Percentiles rank a stretch among this genome's conserved stretches.
phyloP scores from a whole-genome alignment of 1,139 yeast species.

The Geotrichum australiense region DNA sequence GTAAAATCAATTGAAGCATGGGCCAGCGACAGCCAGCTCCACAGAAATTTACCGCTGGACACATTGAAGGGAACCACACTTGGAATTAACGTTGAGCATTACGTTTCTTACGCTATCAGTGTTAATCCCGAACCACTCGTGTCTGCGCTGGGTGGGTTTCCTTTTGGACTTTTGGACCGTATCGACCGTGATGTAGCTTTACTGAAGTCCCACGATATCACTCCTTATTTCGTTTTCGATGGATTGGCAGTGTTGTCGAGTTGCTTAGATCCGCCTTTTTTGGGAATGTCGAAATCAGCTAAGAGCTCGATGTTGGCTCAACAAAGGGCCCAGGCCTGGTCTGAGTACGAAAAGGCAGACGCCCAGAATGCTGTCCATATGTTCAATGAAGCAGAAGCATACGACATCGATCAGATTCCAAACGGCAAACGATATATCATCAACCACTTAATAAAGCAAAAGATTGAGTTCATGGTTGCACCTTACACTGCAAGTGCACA shows the following conservation, averaged over 20 bases:
- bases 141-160: conserved; percentile 81
- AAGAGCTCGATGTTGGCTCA: conserved; percentile 28
- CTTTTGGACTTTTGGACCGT: conserved; percentile 49
- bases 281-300: conserved; percentile 22
- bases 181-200: conserved; percentile 57
- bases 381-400: conserved; percentile 27
- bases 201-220: conserved; percentile 55
- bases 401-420: conserved; percentile 30
- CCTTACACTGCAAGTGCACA: conserved; percentile 84
- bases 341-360: conserved; percentile 30
- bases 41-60: conserved; percentile 57
- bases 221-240: conserved; percentile 68
- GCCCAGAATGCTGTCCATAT: conserved; percentile 33
- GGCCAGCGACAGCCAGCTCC: conserved; percentile 55
- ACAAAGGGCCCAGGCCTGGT: conserved; percentile 35
- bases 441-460: conserved; percentile 48
- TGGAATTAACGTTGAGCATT: conserved; percentile 79
- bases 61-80: conserved; percentile 59
- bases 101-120: conserved; percentile 38
- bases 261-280: conserved; percentile 23
- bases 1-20: conserved; percentile 18
- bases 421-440: conserved; percentile 43
- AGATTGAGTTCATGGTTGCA: conserved; percentile 63
- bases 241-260: conserved; percentile 39
- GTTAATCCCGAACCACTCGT: conserved; percentile 59